Evolutionary conservation across 176 grass and related monocot species (phyloP).

Genomic region (Urochloa ruziziensis): DNA sequence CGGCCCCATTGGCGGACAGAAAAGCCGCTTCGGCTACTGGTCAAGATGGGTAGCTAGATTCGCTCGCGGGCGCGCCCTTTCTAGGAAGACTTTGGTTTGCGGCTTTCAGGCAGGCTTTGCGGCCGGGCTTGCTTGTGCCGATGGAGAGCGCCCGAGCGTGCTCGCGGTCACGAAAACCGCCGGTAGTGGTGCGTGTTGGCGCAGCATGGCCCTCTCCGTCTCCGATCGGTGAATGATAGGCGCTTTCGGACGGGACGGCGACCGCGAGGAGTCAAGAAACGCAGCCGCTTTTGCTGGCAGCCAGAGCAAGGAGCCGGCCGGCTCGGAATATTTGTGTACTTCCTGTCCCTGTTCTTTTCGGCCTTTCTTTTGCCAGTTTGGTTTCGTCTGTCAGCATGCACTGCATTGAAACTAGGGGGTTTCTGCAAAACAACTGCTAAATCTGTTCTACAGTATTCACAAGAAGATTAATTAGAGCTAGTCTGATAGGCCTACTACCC

Average conservation of each 20-base stretch:
- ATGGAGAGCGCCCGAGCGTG: neutral
- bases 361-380: neutral
- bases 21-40: conserved; percentile 26
- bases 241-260: conserved; percentile 17
- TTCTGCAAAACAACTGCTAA: too few species aligned
- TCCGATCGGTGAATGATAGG: conserved; percentile 24
- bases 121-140: neutral
- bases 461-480: too few species aligned
- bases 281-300: conserved; percentile 14
- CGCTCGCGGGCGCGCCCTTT: neutral
- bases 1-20: neutral
- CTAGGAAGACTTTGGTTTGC: neutral
- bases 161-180: neutral
- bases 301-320: neutral
- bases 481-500: too few species aligned
- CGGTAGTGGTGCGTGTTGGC: neutral
- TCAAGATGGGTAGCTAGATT: conserved; percentile 11
- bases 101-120: neutral
- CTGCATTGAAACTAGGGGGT: too few species aligned
- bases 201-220: neutral
- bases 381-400: neutral
- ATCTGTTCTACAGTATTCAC: too few species aligned
- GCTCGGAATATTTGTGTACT: conserved; percentile 31
- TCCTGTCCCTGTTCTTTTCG: neutral
- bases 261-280: conserved; percentile 7